These are phyloP conservation scores for Endogone sp. DNA, from an alignment of 192 early-diverging fungal genomes.

Conservation along the genomic window DNA sequence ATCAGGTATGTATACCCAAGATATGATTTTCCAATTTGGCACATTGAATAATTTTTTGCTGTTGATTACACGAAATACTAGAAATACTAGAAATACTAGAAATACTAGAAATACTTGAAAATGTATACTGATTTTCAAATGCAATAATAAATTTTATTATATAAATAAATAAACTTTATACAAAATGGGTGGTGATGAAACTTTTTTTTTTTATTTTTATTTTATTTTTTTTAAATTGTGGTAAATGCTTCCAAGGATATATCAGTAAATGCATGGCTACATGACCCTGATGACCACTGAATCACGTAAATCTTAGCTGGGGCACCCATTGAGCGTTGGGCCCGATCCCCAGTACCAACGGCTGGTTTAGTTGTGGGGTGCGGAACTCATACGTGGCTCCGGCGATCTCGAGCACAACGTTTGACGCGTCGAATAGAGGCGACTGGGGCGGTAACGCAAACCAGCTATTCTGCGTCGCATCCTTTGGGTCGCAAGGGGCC, in stretches of 20 bases:
- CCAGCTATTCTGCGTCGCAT: background rate
- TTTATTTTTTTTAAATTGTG: too few relatives aligned
- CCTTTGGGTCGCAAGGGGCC: background rate
- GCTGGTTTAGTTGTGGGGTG: background rate
- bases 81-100: background rate
- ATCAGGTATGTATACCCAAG: too few relatives aligned
- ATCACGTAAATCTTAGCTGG: background rate
- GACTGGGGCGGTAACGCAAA: background rate
- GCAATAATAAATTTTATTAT: background rate
- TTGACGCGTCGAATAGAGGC: background rate
- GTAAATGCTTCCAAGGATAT: too few relatives aligned
- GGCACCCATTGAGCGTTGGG: background rate
- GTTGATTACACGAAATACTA: too few relatives aligned
- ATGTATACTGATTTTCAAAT: background rate
- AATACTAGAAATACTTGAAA: background rate
- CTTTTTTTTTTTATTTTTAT: too few relatives aligned
- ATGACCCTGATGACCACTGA: background rate
- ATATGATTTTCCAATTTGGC: too few relatives aligned
- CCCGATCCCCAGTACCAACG: background rate
- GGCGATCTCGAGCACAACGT: background rate
- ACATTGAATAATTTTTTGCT: too few relatives aligned
- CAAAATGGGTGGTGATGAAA: too few relatives aligned
- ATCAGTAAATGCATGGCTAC: too few relatives aligned
- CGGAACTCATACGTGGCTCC: background rate
- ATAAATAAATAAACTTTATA: too few relatives aligned